Conservation (phyloP, 2,329 filamentous ascomycete genomes). For the Calonectria montana region DNA sequence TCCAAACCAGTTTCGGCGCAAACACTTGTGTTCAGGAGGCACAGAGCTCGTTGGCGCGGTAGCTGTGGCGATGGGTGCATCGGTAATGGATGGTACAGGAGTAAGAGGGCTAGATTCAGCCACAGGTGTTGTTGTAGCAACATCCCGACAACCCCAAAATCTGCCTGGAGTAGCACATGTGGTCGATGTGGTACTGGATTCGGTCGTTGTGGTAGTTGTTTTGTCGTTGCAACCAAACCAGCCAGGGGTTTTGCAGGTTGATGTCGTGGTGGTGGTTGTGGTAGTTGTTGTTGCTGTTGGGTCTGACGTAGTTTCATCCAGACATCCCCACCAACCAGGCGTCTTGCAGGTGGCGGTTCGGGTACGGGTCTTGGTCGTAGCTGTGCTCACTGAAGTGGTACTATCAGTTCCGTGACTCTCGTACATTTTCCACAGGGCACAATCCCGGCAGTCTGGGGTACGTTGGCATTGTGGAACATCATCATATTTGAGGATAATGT, state of each 20-base stretch:
- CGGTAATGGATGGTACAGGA: constrained; percentile 40
- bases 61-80: constrained; percentile 45
- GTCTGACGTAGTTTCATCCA: constrained; percentile 72
- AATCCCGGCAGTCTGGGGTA: constrained; percentile 88
- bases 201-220: constrained; percentile 49
- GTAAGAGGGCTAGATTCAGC: constrained; percentile 49
- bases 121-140: constrained; percentile 42
- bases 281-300: constrained; percentile 54
- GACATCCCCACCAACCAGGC: constrained; percentile 90
- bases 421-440: constrained; percentile 93
- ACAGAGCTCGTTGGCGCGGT: constrained; percentile 39
- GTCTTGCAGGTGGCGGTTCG: constrained; percentile 90
- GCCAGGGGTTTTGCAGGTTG: constrained; percentile 70
- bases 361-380: constrained; percentile 75
- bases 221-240: constrained; percentile 75
- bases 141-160: constrained; percentile 68
- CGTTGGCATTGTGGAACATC: constrained; percentile 79
- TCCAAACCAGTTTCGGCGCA: constrained; percentile 54
- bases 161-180: constrained; percentile 63
- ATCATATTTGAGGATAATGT: constrained; percentile 88
- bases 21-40: constrained; percentile 47
- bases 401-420: constrained; percentile 89
- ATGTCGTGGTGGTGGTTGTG: constrained; percentile 59
- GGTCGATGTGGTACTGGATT: constrained; percentile 44
- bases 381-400: constrained; percentile 71